Conservation (phyloP, 1,284 basidiomycete genomes). For the Ceratobasidium sp. region DNA sequence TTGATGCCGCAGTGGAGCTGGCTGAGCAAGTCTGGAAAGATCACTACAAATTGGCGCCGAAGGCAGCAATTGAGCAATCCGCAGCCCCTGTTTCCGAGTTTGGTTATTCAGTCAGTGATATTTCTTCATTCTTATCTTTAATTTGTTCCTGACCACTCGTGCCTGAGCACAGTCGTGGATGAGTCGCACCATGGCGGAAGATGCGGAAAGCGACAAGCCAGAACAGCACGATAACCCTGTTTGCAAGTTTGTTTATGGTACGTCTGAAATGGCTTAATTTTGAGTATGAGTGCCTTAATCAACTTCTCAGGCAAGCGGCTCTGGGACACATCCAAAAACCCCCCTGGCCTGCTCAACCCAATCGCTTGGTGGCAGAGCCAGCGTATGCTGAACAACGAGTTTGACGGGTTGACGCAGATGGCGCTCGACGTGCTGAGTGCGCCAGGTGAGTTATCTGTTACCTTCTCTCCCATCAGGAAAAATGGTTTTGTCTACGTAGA, state of each 20-base stretch:
- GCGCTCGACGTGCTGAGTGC: slow-evolving; percentile 11
- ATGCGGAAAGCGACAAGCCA: background rate
- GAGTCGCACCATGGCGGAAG: background rate
- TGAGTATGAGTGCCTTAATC: background rate
- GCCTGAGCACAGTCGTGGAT: background rate
- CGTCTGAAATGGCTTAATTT: background rate
- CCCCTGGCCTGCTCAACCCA: background rate
- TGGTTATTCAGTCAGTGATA: background rate
- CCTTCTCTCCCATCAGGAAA: background rate
- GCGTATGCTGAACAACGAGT: background rate
- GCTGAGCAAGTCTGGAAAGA: background rate
- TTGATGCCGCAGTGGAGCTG: background rate
- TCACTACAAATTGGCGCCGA: background rate
- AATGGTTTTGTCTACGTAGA: too few relatives aligned
- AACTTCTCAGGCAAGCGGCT: too few relatives aligned
- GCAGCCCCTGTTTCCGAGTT: background rate
- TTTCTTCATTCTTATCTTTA: background rate
- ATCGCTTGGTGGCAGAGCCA: slow-evolving; percentile 24
- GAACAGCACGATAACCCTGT: background rate
- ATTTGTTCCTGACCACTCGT: background rate
- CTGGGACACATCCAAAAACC: too few relatives aligned
- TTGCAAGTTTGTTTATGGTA: background rate
- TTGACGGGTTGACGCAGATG: slow-evolving; percentile 23
- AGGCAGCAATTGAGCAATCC: background rate
- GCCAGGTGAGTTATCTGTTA: background rate